Evolutionary conservation across 768 basidiomycete genomes (phyloP), one percentile per base, ranked within the genome.

Genomic region (Exsudoporus frostii): DNA sequence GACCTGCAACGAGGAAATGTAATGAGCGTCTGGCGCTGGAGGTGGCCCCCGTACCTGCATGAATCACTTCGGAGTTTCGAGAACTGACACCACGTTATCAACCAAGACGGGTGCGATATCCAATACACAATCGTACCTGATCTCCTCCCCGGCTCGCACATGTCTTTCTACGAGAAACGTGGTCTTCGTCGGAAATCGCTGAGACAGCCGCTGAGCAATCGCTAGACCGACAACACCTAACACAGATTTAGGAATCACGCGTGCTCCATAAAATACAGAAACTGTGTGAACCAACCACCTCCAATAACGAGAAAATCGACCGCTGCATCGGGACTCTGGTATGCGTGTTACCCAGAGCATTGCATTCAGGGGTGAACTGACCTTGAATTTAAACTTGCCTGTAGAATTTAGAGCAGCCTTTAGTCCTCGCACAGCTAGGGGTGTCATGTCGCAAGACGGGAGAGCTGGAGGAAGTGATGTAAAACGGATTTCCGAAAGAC

Each of bases 41-140:
- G 22, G 9, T 36, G 34, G 30, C 8, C 27, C 9, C 29, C 37
- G 8, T 64, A 84, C 90, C 93, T 55, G 90, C 86, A 73, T 98
- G 95, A 25, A 98, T 88, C 22, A 98, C 95, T 65, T 97, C 95
- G 0, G 93, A 95, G 67, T 96, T 97, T 15, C 95, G 83, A 37
- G 91, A 93, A 67, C 93, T 94, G 49, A 22, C 14, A 9, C 14
- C 13, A 45, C 19, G 22, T 41, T 19, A 47, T 45, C 44, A 45
- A 30, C 24, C 11, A 22, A 19, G 25, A n/a, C 13, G 0, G 7
- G 13, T 14, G 14, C 13, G 22, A 48, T 15, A 14, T 45, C 19
- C 19, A 17, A 45, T 14, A 7, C 13, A 48, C 10, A 3, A 20
- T 32, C 62, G 40, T 61, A 85, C 91, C 92, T 96, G 20, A 76